These are phyloP conservation scores for Iberis pinnata DNA, from an alignment of 345 rosid species.

Conservation along the genomic window DNA sequence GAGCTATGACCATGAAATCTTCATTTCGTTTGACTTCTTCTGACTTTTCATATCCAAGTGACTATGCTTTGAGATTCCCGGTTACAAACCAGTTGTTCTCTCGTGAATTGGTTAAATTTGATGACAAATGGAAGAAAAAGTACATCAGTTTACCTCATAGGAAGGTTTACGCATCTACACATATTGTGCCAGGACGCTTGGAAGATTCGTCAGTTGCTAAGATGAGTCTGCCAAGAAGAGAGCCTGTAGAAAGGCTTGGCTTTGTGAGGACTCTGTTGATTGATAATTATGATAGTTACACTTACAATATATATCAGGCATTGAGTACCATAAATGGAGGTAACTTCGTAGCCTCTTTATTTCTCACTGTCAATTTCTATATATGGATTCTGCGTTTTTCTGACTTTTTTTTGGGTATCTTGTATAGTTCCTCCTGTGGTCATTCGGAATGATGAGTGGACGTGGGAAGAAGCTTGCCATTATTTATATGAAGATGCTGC, in stretches of 20 bases:
- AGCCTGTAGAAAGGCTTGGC: constrained; percentile 43
- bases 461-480: constrained; percentile 58
- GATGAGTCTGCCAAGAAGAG: constrained; percentile 37
- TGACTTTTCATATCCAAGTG: constrained; percentile 35
- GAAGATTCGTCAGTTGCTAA: constrained; percentile 41
- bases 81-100: constrained; percentile 15
- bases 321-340: constrained; percentile 81
- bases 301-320: constrained; percentile 84
- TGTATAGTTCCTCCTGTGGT: constrained; percentile 81
- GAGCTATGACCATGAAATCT: constrained; percentile 37
- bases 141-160: constrained; percentile 25
- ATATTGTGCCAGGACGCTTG: constrained; percentile 40
- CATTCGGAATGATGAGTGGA: constrained; percentile 71
- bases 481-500: constrained; percentile 59
- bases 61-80: constrained; percentile 30
- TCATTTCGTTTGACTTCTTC: constrained; percentile 35
- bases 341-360: constrained; percentile 21
- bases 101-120: constrained; percentile 30
- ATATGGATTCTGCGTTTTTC: constrained; percentile 6
- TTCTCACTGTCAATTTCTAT: not conserved
- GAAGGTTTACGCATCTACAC: constrained; percentile 33
- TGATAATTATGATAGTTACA: constrained; percentile 94
- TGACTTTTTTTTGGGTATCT: not conserved
- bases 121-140: constrained; percentile 25
- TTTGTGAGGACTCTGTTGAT: constrained; percentile 77